phyloP scores from a whole-genome alignment of 2,329 filamentous ascomycete species.

The Cercospora zeina region DNA sequence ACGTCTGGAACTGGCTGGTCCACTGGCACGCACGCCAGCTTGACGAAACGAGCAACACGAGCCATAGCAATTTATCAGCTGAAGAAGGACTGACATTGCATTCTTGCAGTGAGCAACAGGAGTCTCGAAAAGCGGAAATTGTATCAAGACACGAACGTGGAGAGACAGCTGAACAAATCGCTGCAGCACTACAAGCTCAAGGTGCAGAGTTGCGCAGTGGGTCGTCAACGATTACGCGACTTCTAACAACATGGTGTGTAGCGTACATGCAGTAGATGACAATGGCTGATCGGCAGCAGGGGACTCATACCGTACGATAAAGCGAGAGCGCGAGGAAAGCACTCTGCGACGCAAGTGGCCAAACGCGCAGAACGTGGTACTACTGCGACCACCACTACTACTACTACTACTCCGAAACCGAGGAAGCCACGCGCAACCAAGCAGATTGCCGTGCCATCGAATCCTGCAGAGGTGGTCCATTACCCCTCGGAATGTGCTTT shows the following conservation, averaged over 20 bases:
- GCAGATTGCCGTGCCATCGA: slow-evolving; percentile 21
- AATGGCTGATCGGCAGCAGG: slow-evolving; percentile 12
- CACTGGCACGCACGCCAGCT: no score
- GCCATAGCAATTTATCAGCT: no score
- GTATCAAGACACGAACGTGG: slow-evolving; percentile 27
- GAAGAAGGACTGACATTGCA: neutral
- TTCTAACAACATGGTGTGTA: slow-evolving; percentile 31
- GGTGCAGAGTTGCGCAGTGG: slow-evolving; percentile 30
- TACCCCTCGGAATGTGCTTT: slow-evolving; percentile 32
- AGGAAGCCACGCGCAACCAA: slow-evolving; percentile 16
- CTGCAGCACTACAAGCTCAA: slow-evolving; percentile 27
- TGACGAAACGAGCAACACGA: no score
- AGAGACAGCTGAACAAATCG: slow-evolving; percentile 34
- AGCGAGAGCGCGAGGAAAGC: slow-evolving; percentile 29
- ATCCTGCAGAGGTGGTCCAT: slow-evolving; percentile 26
- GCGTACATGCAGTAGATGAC: neutral
- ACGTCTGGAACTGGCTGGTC: no score
- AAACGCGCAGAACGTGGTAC: slow-evolving; percentile 19
- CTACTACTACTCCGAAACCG: slow-evolving; percentile 12
- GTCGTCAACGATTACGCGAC: slow-evolving; percentile 28
- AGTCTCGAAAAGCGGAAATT: slow-evolving; percentile 29
- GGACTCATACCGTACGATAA: slow-evolving; percentile 31
- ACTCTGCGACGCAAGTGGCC: slow-evolving; percentile 20
- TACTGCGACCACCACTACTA: neutral
- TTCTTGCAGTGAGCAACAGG: slow-evolving; percentile 18